Conservation (phyloP, 2,329 filamentous ascomycete species). For the Annulohypoxylon truncatum region DNA sequence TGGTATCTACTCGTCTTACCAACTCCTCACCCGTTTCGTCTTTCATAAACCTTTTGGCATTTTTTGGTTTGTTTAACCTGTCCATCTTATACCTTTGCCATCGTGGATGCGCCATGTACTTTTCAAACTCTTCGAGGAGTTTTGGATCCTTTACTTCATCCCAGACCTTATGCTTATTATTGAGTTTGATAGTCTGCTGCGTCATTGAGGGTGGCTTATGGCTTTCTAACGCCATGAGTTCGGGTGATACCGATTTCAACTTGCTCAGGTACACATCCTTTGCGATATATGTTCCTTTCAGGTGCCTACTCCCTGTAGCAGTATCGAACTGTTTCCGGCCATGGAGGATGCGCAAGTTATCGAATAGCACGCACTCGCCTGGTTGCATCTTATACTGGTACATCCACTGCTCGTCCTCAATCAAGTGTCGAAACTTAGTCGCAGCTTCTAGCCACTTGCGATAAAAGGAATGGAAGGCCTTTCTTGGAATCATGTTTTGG, state of each 20-base stretch:
- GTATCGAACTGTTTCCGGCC: conserved; percentile 81
- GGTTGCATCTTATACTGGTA: conserved; percentile 79
- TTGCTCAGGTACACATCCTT: conserved; percentile 53
- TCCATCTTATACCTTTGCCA: too few relatives aligned
- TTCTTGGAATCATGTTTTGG: conserved; percentile 20
- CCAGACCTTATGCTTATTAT: neutral
- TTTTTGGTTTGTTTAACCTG: too few relatives aligned
- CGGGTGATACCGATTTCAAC: neutral
- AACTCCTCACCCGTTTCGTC: too few relatives aligned
- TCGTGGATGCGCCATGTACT: too few relatives aligned
- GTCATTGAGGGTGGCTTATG: neutral
- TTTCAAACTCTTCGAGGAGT: too few relatives aligned
- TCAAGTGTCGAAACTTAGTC: conserved; percentile 64
- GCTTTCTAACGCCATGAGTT: conserved; percentile 5
- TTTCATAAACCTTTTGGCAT: too few relatives aligned
- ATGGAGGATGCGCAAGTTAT: conserved; percentile 88
- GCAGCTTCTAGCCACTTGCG: conserved; percentile 62
- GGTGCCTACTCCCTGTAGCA: conserved; percentile 76
- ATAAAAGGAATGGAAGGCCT: neutral
- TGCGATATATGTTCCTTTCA: conserved; percentile 84
- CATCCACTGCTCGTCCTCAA: conserved; percentile 69
- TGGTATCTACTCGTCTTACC: too few relatives aligned
- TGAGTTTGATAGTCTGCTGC: neutral
- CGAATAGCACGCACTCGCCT: conserved; percentile 93
- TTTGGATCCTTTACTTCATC: neutral